Base-by-base conservation (phyloP, 192 early-diverging fungal species). In the Geranomyces michiganensis region DNA sequence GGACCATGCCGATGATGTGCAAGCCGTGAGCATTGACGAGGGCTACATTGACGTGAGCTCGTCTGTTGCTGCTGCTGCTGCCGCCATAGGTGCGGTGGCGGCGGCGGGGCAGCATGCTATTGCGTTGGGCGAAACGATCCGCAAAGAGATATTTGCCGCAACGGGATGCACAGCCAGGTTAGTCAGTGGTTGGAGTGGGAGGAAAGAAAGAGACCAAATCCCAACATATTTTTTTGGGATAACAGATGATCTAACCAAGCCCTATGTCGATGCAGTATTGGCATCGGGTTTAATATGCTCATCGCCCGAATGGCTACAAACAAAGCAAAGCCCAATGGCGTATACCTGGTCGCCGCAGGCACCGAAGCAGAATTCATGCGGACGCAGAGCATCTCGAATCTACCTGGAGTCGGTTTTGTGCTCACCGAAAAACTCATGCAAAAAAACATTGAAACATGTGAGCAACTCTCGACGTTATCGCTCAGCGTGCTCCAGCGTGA, bases 11-110 rank as follows among this genome's bases (percentile, higher is more conserved):
- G 89, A 91, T 65, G 85, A 88, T 31, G 77, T 92, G 0, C 90
- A 95, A 78, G 91, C 90, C 1, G 89, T 92, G 7, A 92, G 90
- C 36, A 88, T 93, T 58, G 95, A 96, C 72, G 95, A 96, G 76
- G 95, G 90, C 0, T 74, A 91, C 13, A 64, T 94, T 29, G 92
- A 96, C 56, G 85, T 94, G 6, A 81, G 82, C 13, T 77, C 76
- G 8, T 65, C 63, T 31, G 74, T 86, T 29, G 36, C 56, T 31
- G 33, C 62, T 4, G 17, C 49, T 31, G 74, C 85, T 29, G 36
- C 56, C 29, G 33, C 62, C 8, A 12, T 36, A 4, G 63, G 68
- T 1, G 36, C 19, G 4, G 72, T n/a, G n/a, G n/a, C n/a, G n/a
- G n/a, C n/a, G n/a, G n/a, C n/a, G n/a, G n/a, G n/a, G n/a, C n/a